Evolutionary conservation across 2,329 filamentous ascomycete genomes (phyloP), one percentile per base, ranked within the genome.

Genomic region (Neospermospora avenae): DNA sequence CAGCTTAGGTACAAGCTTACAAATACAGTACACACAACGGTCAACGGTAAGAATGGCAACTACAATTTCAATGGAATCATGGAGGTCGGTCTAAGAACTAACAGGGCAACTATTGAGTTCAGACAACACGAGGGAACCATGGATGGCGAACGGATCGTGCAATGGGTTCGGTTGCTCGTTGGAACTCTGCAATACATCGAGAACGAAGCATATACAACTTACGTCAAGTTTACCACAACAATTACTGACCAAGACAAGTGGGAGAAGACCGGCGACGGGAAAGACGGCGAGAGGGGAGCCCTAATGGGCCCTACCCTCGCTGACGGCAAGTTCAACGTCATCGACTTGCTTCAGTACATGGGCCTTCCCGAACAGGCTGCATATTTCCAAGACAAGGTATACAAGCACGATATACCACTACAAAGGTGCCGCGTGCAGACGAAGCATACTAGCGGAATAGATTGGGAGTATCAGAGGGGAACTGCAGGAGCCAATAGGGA

Each of bases 101-200:
- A 20, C 1, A 1, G 5, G 2, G 57, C 58, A 1, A 69, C 66
- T 8, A 59, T 72, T 5, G 70, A 71, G 57, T 71, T 71, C 42
- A 58, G 69, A 4, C 62, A 68, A 22, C 68, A 71, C 55, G 64
- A 63, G 11, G 68, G 68, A 1, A 64, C 61, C 0, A 52, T 71
- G 1, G 66, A 68, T 39, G 35, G 54, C 0, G 57, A 59, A 4
- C 52, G 37, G 1, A 58, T 71, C 2, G 20, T 18, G 1, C 60
- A 59, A n/a, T 70, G 69, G 68, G 39, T 65, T 1, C 39, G 55
- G 7, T 18, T 59, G 4, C 55, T 59, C 18, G 35, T 62, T 11
- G 67, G 63, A 10, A 55, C 69, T 3, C 55, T 67, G 1, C 24
- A 63, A 8, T 62, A 42, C 25, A 24, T 51, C 14, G 44, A 57